A percentile compares a stretch with the other conserved stretches of the same genome.
Conservation (phyloP, 176 grass and related monocot genomes). For the maize (Zea mays) region DNA sequence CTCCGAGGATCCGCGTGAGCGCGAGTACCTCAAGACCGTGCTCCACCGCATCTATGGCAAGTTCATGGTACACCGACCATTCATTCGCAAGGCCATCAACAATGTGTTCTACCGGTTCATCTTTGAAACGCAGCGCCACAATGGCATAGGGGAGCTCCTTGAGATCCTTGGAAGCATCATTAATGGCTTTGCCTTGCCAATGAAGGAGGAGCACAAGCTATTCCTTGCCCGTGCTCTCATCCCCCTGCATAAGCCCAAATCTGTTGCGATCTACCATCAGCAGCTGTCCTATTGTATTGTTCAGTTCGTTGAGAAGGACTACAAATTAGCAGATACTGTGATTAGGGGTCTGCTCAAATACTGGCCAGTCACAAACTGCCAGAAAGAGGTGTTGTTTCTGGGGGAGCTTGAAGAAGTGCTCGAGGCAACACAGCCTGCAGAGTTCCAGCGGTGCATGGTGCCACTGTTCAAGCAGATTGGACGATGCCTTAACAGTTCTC, state of each 20-base stretch:
- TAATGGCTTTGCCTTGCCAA: conserved; percentile 84
- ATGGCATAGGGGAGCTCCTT: conserved; percentile 70
- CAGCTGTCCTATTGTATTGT: conserved; percentile 85
- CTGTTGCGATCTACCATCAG: conserved; percentile 74
- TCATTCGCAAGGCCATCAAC: conserved; percentile 84
- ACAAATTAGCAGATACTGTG: conserved; percentile 73
- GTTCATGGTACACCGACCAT: conserved; percentile 91
- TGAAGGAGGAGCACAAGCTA: conserved; percentile 95
- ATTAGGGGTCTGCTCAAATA: conserved; percentile 85
- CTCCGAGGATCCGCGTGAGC: conserved; percentile 84
- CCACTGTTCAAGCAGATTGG: conserved; percentile 89
- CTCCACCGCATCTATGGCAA: conserved; percentile 91
- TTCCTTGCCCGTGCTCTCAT: conserved; percentile 76
- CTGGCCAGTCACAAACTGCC: conserved; percentile 91
- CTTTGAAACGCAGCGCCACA: conserved; percentile 83
- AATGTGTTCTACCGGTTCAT: conserved; percentile 92
- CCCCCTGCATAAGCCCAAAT: conserved; percentile 85
- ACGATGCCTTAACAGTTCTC: conserved; percentile 79
- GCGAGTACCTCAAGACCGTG: conserved; percentile 83
- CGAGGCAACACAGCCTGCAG: conserved; percentile 68
- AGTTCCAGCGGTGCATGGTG: conserved; percentile 89
- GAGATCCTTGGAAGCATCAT: conserved; percentile 94
- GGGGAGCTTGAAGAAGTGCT: conserved; percentile 88
- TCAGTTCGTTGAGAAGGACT: conserved; percentile 94
- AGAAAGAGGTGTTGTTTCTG: conserved; percentile 87